These are phyloP conservation scores for Hypoxylon subgilvum DNA, from an alignment of 495 filamentous ascomycete species.

Conservation along the genomic window DNA sequence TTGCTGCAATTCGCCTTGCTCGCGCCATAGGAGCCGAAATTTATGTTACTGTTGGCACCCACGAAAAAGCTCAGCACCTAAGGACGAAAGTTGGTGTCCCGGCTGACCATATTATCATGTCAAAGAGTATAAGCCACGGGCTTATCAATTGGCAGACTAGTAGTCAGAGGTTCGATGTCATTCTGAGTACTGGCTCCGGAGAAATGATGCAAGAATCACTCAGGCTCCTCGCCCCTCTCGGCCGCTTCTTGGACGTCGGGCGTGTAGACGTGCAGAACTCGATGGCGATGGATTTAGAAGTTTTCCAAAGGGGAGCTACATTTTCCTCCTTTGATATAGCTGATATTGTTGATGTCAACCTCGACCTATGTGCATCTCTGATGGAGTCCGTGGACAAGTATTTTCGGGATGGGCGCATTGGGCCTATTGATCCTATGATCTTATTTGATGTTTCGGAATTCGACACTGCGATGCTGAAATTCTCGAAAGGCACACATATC, in stretches of 20 bases:
- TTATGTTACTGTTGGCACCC: conserved; percentile 1
- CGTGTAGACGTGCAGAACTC: conserved; percentile 15
- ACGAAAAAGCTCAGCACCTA: not conserved
- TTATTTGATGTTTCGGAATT: conserved; percentile 45
- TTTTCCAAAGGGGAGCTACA: conserved; percentile 28
- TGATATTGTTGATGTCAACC: conserved; percentile 22
- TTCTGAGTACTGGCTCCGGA: conserved; percentile 21
- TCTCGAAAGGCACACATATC: conserved; percentile 54
- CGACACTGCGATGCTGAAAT: conserved; percentile 48
- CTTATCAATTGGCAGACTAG: not conserved
- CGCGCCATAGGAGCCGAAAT: conserved; percentile 59
- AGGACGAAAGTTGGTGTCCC: not conserved
- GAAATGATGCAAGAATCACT: conserved; percentile 22
- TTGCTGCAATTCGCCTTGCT: conserved; percentile 61
- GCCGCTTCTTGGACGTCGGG: conserved; percentile 32
- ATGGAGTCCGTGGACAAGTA: conserved; percentile 35
- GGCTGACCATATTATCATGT: not conserved
- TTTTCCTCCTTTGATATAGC: conserved; percentile 32
- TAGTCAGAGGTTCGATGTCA: conserved; percentile 29
- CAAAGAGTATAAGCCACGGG: too few species aligned
- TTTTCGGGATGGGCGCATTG: conserved; percentile 18
- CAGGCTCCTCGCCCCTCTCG: conserved; percentile 25
- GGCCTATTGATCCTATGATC: conserved; percentile 32
- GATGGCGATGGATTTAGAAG: conserved; percentile 7
- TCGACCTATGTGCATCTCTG: conserved; percentile 22